Evolutionary conservation across 805 yeast genomes (phyloP), one percentile per base, ranked within the genome.

Genomic region (Cyberlindnera petersonii): DNA sequence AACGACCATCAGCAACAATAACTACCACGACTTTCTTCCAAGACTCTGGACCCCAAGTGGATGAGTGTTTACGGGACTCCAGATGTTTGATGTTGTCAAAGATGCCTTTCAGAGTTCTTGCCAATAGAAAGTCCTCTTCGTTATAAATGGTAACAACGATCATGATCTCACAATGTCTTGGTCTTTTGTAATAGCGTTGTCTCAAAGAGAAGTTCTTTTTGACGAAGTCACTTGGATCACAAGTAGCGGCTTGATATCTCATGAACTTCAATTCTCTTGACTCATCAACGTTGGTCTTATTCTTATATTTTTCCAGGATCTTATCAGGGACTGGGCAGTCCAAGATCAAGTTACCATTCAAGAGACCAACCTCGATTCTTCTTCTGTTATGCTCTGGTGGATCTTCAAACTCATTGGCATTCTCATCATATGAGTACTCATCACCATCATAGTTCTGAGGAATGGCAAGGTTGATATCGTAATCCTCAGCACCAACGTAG

Each of bases 1-100:
- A 74, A 53, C 98, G 78, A 44, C 98, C 98, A 64, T 91, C 98
- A 43, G 89, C 83, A 11, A 91, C 89, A 22, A 91, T 76, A 49
- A 86, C 77, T 15, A 93, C 93, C 9, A 87, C 96, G 24, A 91
- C 79, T 55, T 87, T 91, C 52, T 89, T 87, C 98, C 98, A 91
- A 1, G 95, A 79, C 42, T 86, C 95, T 31, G 78, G 78, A n/a
- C 98, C 98, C 98, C 98, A 91, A 1, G 79, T 73, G 11, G 76
- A 73, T 1, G 85, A 77, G 45, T 79, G 73, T 23, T 80, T 69
- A 44, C 84, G 73, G 37, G 79, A 73, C 31, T 75, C 71, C 55
- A 93, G 69, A 59, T 88, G 81, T 46, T 77, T 72, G 47, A 91
- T 82, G 59, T 93, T 91, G 42, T 86, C 85, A 66, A 91, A 86